A percentile compares a stretch with the other conserved stretches of the same genome.
These are phyloP conservation scores for Wickerhamiella musiphila DNA, from an alignment of 805 yeast species.

Conservation along the genomic window DNA sequence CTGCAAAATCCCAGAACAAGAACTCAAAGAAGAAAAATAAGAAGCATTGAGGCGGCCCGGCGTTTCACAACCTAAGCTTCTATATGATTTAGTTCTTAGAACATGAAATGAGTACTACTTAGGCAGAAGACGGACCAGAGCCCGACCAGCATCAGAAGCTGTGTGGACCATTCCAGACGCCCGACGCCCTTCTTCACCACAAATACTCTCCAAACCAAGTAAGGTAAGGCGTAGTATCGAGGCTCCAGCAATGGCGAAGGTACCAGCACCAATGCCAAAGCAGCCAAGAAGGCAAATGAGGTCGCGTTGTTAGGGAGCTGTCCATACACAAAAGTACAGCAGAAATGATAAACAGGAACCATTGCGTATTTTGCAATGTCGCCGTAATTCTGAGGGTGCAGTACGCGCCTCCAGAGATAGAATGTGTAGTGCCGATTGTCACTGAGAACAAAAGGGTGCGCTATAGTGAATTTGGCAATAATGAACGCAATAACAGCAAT, in stretches of 20 bases:
- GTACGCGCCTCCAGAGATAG: constrained; percentile 57
- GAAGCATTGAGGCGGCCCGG: too few relatives aligned
- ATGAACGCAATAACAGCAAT: constrained; percentile 8
- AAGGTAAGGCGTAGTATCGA: constrained; percentile 76
- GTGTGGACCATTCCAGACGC: constrained; percentile 46
- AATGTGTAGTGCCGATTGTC: constrained; percentile 91
- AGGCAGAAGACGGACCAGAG: constrained; percentile 40
- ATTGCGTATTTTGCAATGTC: constrained; percentile 30
- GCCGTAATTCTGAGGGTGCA: constrained; percentile 21
- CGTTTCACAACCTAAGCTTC: too few relatives aligned
- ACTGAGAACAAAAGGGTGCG: constrained; percentile 81
- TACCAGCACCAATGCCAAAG: constrained; percentile 43
- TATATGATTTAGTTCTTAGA: too few relatives aligned
- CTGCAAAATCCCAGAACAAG: too few relatives aligned
- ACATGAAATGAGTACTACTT: constrained; percentile 63
- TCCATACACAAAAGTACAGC: too few relatives aligned
- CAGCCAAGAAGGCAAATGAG: constrained; percentile 31
- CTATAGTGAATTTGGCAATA: constrained; percentile 30
- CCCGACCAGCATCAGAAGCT: constrained; percentile 33
- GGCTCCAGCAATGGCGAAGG: constrained; percentile 94
- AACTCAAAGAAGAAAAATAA: too few relatives aligned
- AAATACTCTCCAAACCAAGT: constrained; percentile 52
- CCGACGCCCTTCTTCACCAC: constrained; percentile 19
- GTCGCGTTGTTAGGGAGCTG: constrained; percentile 44
- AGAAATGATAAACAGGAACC: constrained; percentile 54